phyloP scores from a whole-genome alignment of 1,139 yeast species.

The Suhomyces atakaporum region DNA sequence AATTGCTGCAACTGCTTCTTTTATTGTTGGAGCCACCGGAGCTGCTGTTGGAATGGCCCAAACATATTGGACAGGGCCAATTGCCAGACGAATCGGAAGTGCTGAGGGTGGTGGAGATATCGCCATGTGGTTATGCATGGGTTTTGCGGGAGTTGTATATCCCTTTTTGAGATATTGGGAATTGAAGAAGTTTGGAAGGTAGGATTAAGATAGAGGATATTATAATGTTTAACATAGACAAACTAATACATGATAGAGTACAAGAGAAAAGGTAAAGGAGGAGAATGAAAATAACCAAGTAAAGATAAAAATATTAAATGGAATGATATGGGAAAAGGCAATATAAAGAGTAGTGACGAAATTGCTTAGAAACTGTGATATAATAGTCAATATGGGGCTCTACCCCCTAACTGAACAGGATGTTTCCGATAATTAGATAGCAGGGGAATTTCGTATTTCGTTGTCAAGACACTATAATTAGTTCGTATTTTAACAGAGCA shows the following conservation, averaged over 20 bases:
- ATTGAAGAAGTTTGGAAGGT: constrained; percentile 53
- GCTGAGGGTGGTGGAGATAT: constrained; percentile 67
- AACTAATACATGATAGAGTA: not conserved
- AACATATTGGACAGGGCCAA: constrained; percentile 72
- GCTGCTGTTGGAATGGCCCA: constrained; percentile 85
- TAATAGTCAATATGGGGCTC: too few species aligned
- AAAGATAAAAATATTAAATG: not conserved
- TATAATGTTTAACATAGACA: too few species aligned
- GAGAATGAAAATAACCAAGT: too few species aligned
- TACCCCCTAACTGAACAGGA: too few species aligned
- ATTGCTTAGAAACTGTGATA: too few species aligned
- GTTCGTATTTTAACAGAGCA: too few species aligned
- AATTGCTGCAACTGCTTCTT: constrained; percentile 61
- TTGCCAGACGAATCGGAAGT: constrained; percentile 59
- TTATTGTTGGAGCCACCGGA: constrained; percentile 67
- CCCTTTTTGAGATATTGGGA: constrained; percentile 68
- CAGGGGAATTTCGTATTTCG: too few species aligned
- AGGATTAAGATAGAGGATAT: constrained; percentile 8
- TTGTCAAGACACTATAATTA: too few species aligned
- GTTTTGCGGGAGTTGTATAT: constrained; percentile 63
- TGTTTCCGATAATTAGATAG: too few species aligned
- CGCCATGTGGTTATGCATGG: constrained; percentile 82
- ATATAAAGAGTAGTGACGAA: too few species aligned
- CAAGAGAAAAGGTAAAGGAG: too few species aligned
- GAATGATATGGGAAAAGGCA: too few species aligned